Percentiles rank a stretch among this genome's conserved stretches.
These are phyloP conservation scores for maize (Zea mays) DNA, from an alignment of 176 grass and related monocot genomes.

Conservation along the genomic window Zm-B73-REFERENCE-NAM-5.0 NC_050103.1:165502001-165502500, in stretches of 20 bases:
- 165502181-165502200: neutral
- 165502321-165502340: neutral
- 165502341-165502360: neutral
- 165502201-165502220: neutral
- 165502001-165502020: slow-evolving; percentile 5
- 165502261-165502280: neutral
- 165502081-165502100: neutral
- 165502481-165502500: neutral
- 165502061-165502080: neutral
- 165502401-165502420: neutral
- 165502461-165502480: neutral
- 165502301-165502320: neutral
- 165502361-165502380: neutral
- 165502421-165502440: neutral
- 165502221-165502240: neutral
- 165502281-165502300: neutral
- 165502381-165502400: no score
- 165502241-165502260: neutral
- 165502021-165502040: slow-evolving; percentile 23
- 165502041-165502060: neutral
- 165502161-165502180: neutral
- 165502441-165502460: neutral
- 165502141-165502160: neutral
- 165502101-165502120: neutral
- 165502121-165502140: neutral